These are phyloP conservation scores for Coriolopsis trogii DNA, from an alignment of 1,284 basidiomycete species.

Conservation along the genomic window DNA sequence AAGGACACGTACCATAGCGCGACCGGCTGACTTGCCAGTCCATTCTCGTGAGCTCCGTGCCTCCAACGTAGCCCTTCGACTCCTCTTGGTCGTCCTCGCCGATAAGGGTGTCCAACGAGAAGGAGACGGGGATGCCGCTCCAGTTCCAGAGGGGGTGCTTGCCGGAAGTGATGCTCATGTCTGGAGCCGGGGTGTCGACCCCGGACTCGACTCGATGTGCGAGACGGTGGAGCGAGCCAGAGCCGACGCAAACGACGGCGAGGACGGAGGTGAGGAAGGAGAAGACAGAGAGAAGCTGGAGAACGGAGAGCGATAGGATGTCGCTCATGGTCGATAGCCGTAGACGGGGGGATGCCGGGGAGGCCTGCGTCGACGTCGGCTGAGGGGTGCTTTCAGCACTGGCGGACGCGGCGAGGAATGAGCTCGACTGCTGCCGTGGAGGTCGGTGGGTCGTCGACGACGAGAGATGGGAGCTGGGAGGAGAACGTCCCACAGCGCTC, in stretches of 20 bases:
- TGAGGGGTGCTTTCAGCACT: conserved; percentile 3
- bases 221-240: conserved; percentile 33
- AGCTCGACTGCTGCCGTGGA: conserved; percentile 10
- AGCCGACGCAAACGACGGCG: conserved; percentile 35
- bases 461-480: conserved; percentile 1
- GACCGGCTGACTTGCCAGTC: conserved; percentile 32
- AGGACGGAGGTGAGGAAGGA: conserved; percentile 36
- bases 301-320: conserved; percentile 35
- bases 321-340: conserved; percentile 32
- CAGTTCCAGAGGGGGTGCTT: conserved; percentile 34
- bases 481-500: neutral
- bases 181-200: conserved; percentile 24
- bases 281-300: conserved; percentile 38
- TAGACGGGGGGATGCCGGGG: conserved; percentile 14
- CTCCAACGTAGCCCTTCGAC: conserved; percentile 27
- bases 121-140: conserved; percentile 32
- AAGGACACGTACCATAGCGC: conserved; percentile 24
- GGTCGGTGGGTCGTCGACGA: conserved; percentile 5
- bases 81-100: conserved; percentile 32
- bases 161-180: conserved; percentile 21
- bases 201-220: conserved; percentile 28
- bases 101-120: conserved; percentile 33
- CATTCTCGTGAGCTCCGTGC: conserved; percentile 34
- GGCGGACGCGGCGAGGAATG: conserved; percentile 14
- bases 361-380: conserved; percentile 21